These are phyloP conservation scores for Ogataea henricii DNA, from an alignment of 805 yeast genomes.

Conservation along the genomic window DNA sequence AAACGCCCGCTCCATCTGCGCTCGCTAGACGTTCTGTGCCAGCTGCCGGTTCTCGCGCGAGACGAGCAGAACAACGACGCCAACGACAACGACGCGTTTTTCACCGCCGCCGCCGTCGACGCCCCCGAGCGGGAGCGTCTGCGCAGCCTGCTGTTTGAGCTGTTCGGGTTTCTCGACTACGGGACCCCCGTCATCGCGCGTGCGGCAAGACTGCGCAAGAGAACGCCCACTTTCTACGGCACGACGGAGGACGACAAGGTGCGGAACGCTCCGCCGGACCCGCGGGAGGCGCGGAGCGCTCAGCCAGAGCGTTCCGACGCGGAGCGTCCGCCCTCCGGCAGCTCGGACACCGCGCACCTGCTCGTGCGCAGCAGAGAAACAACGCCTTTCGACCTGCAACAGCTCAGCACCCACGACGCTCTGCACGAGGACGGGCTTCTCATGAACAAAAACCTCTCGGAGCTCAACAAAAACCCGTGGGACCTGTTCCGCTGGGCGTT, in stretches of 20 bases:
- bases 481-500: conserved; percentile 34
- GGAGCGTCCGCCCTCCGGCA: too few species aligned
- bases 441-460: conserved; percentile 29
- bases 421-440: conserved; percentile 21
- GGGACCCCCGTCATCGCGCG: neutral
- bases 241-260: neutral
- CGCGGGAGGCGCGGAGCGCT: too few species aligned
- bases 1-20: conserved; percentile 34
- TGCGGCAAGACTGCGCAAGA: conserved; percentile 16
- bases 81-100: conserved; percentile 30
- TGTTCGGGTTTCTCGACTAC: conserved; percentile 11
- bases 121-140: conserved; percentile 9
- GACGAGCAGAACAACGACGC: neutral
- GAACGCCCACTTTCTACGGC: neutral
- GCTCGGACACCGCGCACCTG: neutral
- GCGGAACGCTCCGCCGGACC: too few species aligned
- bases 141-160: conserved; percentile 20
- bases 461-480: conserved; percentile 28
- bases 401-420: conserved; percentile 18
- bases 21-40: conserved; percentile 34
- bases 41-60: conserved; percentile 10
- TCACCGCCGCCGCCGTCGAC: conserved; percentile 25
- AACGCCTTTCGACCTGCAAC: conserved; percentile 3
- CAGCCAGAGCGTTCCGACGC: too few species aligned
- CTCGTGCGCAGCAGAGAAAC: conserved; percentile 1